Evolutionary conservation across 495 filamentous ascomycete species (phyloP).

Genomic region (Aspergillus carlsbadensis): DNA sequence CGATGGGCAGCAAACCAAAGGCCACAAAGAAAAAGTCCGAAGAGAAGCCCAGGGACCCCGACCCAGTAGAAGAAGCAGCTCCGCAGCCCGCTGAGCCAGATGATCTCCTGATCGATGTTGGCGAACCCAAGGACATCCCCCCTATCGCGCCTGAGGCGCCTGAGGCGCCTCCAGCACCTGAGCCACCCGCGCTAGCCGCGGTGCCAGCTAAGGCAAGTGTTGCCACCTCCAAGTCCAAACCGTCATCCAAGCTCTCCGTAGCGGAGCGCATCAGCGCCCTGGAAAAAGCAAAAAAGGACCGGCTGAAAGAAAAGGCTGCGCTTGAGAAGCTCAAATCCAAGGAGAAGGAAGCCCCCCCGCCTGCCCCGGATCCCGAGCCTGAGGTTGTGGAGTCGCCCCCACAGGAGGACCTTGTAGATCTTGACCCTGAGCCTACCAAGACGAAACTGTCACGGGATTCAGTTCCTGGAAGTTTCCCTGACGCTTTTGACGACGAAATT

Average conservation of each 20-base stretch:
- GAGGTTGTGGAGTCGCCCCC: conserved; percentile 16
- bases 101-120: conserved; percentile 33
- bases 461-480: conserved; percentile 45
- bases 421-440: conserved; percentile 23
- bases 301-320: conserved; percentile 33
- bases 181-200: conserved; percentile 35
- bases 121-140: conserved; percentile 24
- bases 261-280: conserved; percentile 49
- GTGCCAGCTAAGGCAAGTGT: conserved; percentile 29
- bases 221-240: conserved; percentile 42
- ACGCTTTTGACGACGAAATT: conserved; percentile 24
- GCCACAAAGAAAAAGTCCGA: conserved; percentile 37
- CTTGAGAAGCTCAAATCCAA: conserved; percentile 29
- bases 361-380: conserved; percentile 15
- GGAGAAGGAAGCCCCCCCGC: conserved; percentile 22
- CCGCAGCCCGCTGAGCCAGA: conserved; percentile 20
- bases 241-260: conserved; percentile 42
- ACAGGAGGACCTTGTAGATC: conserved; percentile 8
- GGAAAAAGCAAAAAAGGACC: conserved; percentile 44
- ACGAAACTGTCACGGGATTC: conserved; percentile 33
- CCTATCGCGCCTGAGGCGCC: conserved; percentile 22
- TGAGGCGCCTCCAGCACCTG: conserved; percentile 31
- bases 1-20: conserved; percentile 35
- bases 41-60: conserved; percentile 26
- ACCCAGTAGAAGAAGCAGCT: conserved; percentile 27